Base-by-base conservation (phyloP, 2,329 filamentous ascomycete genomes). In the Aspergillus sclerotialis region DNA sequence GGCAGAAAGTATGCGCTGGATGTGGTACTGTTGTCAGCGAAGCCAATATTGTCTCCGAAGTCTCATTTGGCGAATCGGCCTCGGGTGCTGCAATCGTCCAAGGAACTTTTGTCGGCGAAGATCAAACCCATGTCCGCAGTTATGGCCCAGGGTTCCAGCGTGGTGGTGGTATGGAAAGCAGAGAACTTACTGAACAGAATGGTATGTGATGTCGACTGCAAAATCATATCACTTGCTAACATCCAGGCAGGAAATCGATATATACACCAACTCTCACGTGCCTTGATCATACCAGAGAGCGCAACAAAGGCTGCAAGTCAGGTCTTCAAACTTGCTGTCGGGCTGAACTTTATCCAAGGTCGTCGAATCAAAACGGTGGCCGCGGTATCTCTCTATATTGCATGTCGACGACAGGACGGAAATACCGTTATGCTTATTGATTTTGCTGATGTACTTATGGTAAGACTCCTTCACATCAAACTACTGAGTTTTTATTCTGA, bases 381-480 rank as follows among this genome's bases (percentile, higher is more conserved):
- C 17, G 87, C 87, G n/a, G 84, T 93, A 17, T 90, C 85, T 55
- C 72, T 98, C 18, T 98, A 96, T 49, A 82, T 86, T 36, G 87
- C 87, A 10, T 94, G 87, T 54, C 80, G 92, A 41, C 78, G 82
- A 35, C 78, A 85, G 42, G 76, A 78, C 28, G 80, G 81, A 15
- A 94, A 92, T 55, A 84, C 82, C 27, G 73, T 92, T 46, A 89
- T 98, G 82, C 73, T 98, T 28, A 96, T 98, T 58, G 92, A 98
- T 57, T 79, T 98, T 55, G 86, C 92, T 9, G 92, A 98, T 56
- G 73, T 90, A 27, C 65, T 81, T n/a, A 68, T 70, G 56, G 68
- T 70, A 50, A 47, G 53, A 23, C 10, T 43, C 30, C 14, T 26
- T 17, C 13, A 7, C 15, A 23, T 30, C 12, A 13, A 27, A 12